Base-by-base conservation (phyloP, 164 flowering plant species). In the Stephania cephalantha region DNA sequence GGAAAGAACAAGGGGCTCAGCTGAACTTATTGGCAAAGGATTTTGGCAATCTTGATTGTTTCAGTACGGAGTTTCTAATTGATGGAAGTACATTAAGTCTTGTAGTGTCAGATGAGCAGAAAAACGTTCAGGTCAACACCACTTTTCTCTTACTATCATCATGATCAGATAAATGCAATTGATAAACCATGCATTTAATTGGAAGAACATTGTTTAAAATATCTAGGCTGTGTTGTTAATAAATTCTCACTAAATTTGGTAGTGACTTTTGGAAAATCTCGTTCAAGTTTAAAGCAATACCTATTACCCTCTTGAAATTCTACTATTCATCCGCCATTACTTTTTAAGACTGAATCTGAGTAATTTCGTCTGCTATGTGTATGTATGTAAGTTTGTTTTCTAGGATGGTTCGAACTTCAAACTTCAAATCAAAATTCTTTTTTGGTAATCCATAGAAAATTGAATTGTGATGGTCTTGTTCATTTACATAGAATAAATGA, bases 1-100 rank as follows among this genome's bases (percentile, higher is more conserved):
- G 99, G 97, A 95, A 95, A 82, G 99, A 95, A 77, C 96, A 95
- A 79, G 99, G 96, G 15, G 85, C 97, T 77, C 98, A 95, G 73
- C 87, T 95, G 73, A 93, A 77, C 80, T 83, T 95, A 75, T 82
- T 95, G 79, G 97, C 98, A 46, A 95, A 95, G 80, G 98, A 93
- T 87, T 95, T 95, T 81, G 95, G 97, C 8, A 82, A 88, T 7
- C 99, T 95, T 69, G 94, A 95, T 87, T 93, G 98, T 84, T 89
- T 85, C 74, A 89, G 97, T 64, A 91, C 98, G 13, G 99, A 95
- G 75, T 95, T 95, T 82, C 81, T 95, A 85, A 95, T 95, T 72
- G 99, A 95, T 84, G 99, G 98, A 78, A 88, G 86, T 79, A 89
- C 98, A 17, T 86, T 93, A 44, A 95, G 98, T 78, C 95, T 95